phyloP scores from a whole-genome alignment of 2,329 filamentous ascomycete genomes.

The Arthrobotrys sphaeroides region DNA sequence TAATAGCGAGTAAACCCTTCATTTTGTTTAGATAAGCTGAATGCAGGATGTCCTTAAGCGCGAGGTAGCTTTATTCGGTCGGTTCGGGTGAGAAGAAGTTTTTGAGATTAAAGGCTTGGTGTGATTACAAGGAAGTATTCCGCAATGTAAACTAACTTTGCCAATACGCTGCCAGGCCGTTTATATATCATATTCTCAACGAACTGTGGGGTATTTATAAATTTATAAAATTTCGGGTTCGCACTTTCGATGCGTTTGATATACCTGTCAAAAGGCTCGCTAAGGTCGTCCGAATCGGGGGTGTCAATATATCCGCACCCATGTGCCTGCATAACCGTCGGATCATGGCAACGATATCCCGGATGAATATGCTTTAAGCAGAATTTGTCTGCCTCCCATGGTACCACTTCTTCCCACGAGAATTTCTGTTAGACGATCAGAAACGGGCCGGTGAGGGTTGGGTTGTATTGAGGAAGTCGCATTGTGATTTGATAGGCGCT shows the following conservation, averaged over 20 bases:
- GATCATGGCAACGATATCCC: background rate
- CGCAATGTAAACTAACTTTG: background rate
- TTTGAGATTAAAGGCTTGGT: background rate
- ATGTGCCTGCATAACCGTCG: constrained; percentile 19
- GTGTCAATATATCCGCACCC: background rate
- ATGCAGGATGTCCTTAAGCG: background rate
- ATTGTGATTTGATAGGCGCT: no score
- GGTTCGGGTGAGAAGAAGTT: background rate
- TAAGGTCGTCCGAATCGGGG: background rate
- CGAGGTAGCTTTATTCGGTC: background rate
- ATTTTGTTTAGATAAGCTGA: background rate
- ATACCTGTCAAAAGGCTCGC: background rate
- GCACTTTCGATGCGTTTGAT: background rate
- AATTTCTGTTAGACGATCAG: no score
- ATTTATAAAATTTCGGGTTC: background rate
- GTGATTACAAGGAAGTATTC: background rate
- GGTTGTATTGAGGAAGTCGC: no score
- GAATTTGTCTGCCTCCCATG: background rate
- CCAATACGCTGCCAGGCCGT: background rate
- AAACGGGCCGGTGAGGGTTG: no score
- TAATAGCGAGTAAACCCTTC: background rate
- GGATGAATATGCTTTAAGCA: background rate
- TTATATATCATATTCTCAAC: background rate
- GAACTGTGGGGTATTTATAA: background rate
- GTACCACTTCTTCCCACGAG: no score